Conservation (phyloP, 2,329 filamentous ascomycete genomes). For the Microcera coccophila region DNA sequence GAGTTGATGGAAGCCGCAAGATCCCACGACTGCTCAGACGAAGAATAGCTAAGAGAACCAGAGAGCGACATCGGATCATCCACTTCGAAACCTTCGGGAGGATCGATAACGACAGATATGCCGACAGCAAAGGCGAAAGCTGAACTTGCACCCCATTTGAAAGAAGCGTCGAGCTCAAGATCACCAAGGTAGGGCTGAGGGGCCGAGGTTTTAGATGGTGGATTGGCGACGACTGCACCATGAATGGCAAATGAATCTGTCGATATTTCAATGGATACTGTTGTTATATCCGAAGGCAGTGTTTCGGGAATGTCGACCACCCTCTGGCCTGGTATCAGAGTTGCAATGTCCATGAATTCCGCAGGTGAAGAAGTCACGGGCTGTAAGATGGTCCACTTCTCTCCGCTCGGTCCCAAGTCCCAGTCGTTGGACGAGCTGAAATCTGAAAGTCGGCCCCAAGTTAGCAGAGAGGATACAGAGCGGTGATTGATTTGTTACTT, state of each 20-base stretch:
- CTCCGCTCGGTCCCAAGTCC: not conserved
- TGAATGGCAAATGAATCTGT: no score
- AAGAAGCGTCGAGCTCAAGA: not conserved
- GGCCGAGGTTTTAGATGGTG: not conserved
- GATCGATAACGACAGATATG: not conserved
- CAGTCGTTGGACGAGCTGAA: not conserved
- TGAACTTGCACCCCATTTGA: not conserved
- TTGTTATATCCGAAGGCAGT: not conserved
- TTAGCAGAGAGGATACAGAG: no score
- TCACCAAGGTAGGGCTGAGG: not conserved
- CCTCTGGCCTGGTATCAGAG: not conserved
- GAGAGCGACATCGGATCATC: not conserved
- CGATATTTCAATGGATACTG: not conserved
- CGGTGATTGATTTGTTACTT: no score
- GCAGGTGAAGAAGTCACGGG: not conserved
- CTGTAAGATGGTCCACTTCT: not conserved
- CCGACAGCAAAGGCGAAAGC: not conserved
- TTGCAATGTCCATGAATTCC: not conserved
- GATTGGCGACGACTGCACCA: not conserved
- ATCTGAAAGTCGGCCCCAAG: not conserved
- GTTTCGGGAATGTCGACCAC: not conserved
- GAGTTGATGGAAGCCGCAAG: slow-evolving; percentile 4
- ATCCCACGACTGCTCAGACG: not conserved
- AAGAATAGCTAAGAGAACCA: not conserved
- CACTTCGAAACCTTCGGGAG: not conserved